Percentiles rank a stretch among this genome's conserved stretches.
These are phyloP conservation scores for Trichophyton mentagrophytes DNA, from an alignment of 2,329 filamentous ascomycete genomes.

Conservation along the genomic window DNA sequence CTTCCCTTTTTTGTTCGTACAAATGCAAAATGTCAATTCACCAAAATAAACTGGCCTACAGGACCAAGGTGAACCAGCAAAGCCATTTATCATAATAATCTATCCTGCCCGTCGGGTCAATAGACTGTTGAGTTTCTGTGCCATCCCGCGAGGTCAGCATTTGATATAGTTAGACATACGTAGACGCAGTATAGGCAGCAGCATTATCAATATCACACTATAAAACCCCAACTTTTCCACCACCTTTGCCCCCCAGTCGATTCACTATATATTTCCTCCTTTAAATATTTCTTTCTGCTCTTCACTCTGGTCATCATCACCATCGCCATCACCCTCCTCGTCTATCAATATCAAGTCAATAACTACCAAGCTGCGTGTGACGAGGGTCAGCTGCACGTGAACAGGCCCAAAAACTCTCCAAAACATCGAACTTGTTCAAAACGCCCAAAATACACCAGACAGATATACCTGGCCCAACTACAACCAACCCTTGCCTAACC, in stretches of 20 bases:
- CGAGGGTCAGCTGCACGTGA: slow-evolving; percentile 2
- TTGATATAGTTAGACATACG: not conserved
- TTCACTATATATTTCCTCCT: not conserved
- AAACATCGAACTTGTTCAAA: not conserved
- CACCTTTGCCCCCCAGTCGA: not conserved
- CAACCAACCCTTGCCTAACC: too few species aligned
- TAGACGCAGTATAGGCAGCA: not conserved
- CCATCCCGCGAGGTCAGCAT: not conserved
- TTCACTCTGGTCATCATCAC: not conserved
- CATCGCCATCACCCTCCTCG: not conserved
- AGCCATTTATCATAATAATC: not conserved
- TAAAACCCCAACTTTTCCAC: not conserved
- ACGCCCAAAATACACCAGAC: not conserved
- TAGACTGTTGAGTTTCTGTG: slow-evolving; percentile 1
- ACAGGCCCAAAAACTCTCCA: not conserved
- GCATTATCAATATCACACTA: not conserved
- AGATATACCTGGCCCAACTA: not conserved
- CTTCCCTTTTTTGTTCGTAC: not conserved
- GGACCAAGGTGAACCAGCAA: not conserved
- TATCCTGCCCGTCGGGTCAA: not conserved
- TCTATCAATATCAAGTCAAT: not conserved
- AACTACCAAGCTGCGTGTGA: not conserved
- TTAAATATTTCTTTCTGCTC: not conserved
- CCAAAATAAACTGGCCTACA: not conserved
- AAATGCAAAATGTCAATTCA: not conserved